phyloP scores from a whole-genome alignment of 1,284 basidiomycete genomes.

The Mycena citricolor region DNA sequence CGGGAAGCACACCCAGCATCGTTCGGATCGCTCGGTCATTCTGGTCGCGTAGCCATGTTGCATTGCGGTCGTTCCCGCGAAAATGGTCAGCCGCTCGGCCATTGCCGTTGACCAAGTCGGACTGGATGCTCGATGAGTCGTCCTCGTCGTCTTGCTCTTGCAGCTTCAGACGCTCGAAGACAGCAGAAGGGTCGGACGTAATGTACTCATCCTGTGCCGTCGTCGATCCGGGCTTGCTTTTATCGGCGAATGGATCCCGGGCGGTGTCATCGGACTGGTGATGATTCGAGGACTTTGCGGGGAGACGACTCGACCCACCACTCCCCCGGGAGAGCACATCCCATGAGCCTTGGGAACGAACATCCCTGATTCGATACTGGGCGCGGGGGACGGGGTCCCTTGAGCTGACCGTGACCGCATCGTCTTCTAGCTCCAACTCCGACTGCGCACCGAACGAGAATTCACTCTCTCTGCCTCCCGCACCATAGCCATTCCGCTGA shows the following conservation, averaged over 20 bases:
- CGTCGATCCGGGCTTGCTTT: slow-evolving; percentile 3
- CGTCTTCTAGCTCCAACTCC: slow-evolving; percentile 61
- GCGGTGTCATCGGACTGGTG: slow-evolving; percentile 5
- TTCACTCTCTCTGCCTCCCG: slow-evolving; percentile 48
- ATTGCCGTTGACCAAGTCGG: slow-evolving; percentile 34
- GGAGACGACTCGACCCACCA: slow-evolving; percentile 21
- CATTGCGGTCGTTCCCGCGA: slow-evolving; percentile 61
- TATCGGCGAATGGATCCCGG: slow-evolving; percentile 21
- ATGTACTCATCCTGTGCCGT: too few relatives aligned
- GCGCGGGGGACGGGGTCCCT: slow-evolving; percentile 45
- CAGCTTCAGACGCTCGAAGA: slow-evolving; percentile 59
- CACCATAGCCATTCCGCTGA: slow-evolving; percentile 58
- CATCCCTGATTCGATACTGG: slow-evolving; percentile 9
- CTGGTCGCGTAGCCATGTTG: slow-evolving; percentile 83
- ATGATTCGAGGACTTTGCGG: slow-evolving; percentile 12
- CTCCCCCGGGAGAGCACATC: slow-evolving; percentile 16
- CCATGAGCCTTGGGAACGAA: slow-evolving; percentile 22
- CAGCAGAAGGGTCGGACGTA: slow-evolving; percentile 49
- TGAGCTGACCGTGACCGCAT: slow-evolving; percentile 71
- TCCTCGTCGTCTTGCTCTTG: slow-evolving; percentile 43
- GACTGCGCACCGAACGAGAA: slow-evolving; percentile 47
- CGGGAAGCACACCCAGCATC: slow-evolving; percentile 59
- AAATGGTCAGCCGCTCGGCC: too few relatives aligned
- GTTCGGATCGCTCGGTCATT: slow-evolving; percentile 60
- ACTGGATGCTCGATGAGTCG: slow-evolving; percentile 43